Evolutionary conservation across 495 filamentous ascomycete genomes (phyloP).

Genomic region (Podospora sp.): DNA sequence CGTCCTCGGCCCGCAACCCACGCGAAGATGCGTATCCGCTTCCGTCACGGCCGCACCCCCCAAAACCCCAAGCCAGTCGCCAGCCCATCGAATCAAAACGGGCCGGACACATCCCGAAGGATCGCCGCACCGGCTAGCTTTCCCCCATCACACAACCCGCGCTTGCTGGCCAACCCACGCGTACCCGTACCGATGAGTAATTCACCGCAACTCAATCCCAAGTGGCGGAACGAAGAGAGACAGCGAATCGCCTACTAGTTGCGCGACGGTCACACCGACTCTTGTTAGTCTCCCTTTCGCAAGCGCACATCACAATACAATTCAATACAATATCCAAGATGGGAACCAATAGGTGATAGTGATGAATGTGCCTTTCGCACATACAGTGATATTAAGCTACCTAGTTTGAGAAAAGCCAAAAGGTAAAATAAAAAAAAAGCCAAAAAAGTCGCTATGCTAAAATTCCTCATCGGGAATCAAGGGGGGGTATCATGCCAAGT

Average conservation of each 20-base stretch:
- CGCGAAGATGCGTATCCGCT: background rate
- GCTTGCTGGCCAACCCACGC: no score
- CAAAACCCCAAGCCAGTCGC: background rate
- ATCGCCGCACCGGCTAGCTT: background rate
- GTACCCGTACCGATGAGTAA: background rate
- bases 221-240: background rate
- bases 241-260: background rate
- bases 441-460: constrained; percentile 13
- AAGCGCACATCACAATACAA: background rate
- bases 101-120: background rate
- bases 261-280: background rate
- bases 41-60: background rate
- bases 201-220: background rate
- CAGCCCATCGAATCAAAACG: background rate
- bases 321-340: background rate
- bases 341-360: background rate
- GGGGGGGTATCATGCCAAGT: constrained; percentile 7
- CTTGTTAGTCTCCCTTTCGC: background rate
- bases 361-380: background rate
- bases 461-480: background rate
- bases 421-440: no score
- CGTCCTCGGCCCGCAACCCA: background rate
- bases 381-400: constrained; percentile 13
- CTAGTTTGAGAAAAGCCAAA: background rate
- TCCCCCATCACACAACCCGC: background rate